Evolutionary conservation across 306 rosid species (phyloP).

Genomic region (Casuarina glauca): DNA sequence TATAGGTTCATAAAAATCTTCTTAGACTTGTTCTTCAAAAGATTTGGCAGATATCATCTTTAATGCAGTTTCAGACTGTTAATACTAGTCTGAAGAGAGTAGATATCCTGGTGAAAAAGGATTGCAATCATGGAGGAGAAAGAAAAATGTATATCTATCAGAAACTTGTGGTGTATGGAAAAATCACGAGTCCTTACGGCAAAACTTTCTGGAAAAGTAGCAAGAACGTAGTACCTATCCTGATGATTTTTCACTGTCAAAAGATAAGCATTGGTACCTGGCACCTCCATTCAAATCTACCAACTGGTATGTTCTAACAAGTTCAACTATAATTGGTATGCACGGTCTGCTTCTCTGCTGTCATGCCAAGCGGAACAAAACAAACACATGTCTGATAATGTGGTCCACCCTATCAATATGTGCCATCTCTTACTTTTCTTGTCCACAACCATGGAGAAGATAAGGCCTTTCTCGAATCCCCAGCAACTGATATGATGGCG

Average conservation of each 20-base stretch:
- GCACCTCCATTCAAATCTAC: neutral
- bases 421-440: neutral
- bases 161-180: too few relatives aligned
- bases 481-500: neutral
- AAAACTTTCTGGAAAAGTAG: too few relatives aligned
- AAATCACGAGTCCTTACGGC: too few relatives aligned
- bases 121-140: too few relatives aligned
- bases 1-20: too few relatives aligned
- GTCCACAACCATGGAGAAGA: conserved; percentile 2
- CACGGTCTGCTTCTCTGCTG: neutral
- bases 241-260: too few relatives aligned
- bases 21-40: neutral
- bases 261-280: too few relatives aligned
- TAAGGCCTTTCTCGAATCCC: conserved; percentile 6
- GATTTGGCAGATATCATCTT: neutral
- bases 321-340: too few relatives aligned
- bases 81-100: neutral
- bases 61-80: neutral
- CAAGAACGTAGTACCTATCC: too few relatives aligned
- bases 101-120: too few relatives aligned
- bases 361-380: neutral
- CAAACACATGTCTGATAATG: neutral
- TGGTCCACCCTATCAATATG: conserved; percentile 2
- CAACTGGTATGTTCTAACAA: neutral
- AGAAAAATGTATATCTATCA: too few relatives aligned